Percentiles rank a stretch among this genome's conserved stretches.
Conservation (phyloP, 140 eudicot genomes). For the Cichorium intybus region DNA sequence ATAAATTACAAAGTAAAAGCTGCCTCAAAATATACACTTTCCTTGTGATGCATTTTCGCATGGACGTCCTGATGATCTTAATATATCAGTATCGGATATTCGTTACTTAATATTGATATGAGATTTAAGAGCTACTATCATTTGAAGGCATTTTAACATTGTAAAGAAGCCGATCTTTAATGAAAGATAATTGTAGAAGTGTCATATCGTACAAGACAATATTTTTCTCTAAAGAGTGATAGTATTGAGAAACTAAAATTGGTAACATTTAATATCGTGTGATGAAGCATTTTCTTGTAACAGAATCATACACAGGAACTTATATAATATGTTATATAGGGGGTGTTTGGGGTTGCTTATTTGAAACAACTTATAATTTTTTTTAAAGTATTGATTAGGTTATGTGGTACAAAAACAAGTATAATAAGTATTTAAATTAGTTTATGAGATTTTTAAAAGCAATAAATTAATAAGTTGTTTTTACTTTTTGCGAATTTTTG, state of each 20-base stretch:
- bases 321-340: background rate
- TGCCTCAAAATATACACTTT: too few relatives aligned
- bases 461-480: too few relatives aligned
- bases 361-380: too few relatives aligned
- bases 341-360: too few relatives aligned
- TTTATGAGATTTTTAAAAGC: too few relatives aligned
- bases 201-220: background rate
- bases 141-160: background rate
- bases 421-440: too few relatives aligned
- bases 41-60: background rate
- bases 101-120: background rate
- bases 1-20: too few relatives aligned
- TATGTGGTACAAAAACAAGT: too few relatives aligned
- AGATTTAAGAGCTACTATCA: background rate
- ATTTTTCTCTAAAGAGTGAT: background rate
- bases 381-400: too few relatives aligned
- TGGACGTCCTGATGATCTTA: background rate
- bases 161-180: background rate
- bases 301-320: background rate
- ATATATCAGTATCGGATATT: background rate
- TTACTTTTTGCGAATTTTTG: too few relatives aligned
- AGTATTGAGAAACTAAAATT: background rate
- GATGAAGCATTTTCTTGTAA: background rate
- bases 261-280: background rate
- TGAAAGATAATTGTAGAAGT: background rate